Conservation (phyloP, 2,329 filamentous ascomycete genomes). For the Chrysoporthe puriensis region DNA sequence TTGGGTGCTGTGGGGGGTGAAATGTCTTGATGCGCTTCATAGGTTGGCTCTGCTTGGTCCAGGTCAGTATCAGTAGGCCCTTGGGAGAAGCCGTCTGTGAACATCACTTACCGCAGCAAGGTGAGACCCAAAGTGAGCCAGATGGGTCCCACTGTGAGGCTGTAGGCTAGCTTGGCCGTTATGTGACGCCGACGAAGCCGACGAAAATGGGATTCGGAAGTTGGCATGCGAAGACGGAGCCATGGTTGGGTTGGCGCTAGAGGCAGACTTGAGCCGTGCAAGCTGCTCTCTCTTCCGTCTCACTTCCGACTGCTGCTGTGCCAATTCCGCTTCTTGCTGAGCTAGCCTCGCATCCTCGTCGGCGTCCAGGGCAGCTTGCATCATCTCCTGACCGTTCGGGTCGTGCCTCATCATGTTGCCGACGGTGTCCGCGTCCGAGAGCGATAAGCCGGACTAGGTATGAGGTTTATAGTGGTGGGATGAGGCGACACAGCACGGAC, state of each 20-base stretch:
- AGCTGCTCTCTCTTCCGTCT: background rate
- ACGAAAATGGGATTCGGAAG: slow-evolving; percentile 11
- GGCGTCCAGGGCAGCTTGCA: background rate
- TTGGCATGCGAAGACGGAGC: slow-evolving; percentile 8
- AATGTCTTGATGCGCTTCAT: slow-evolving; percentile 39
- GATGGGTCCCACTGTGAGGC: slow-evolving; percentile 17
- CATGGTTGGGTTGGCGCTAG: background rate
- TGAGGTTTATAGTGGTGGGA: background rate
- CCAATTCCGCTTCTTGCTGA: background rate
- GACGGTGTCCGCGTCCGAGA: slow-evolving; percentile 1
- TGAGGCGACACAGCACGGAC: slow-evolving; percentile 14
- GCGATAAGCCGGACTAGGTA: background rate
- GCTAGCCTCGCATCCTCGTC: background rate
- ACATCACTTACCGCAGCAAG: slow-evolving; percentile 20
- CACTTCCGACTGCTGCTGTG: slow-evolving; percentile 1
- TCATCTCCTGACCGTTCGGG: background rate
- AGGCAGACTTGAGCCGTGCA: background rate
- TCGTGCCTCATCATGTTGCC: slow-evolving; percentile 21
- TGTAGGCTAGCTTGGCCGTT: slow-evolving; percentile 11
- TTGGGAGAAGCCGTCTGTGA: slow-evolving; percentile 8
- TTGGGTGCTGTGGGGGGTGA: slow-evolving; percentile 35
- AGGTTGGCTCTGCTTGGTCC: slow-evolving; percentile 19
- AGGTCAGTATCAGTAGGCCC: slow-evolving; percentile 1
- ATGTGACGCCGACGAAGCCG: slow-evolving; percentile 12
- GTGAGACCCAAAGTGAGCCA: slow-evolving; percentile 17